Base-by-base conservation (phyloP, 768 basidiomycete genomes). In the Panaeolus cyanescens region DNA sequence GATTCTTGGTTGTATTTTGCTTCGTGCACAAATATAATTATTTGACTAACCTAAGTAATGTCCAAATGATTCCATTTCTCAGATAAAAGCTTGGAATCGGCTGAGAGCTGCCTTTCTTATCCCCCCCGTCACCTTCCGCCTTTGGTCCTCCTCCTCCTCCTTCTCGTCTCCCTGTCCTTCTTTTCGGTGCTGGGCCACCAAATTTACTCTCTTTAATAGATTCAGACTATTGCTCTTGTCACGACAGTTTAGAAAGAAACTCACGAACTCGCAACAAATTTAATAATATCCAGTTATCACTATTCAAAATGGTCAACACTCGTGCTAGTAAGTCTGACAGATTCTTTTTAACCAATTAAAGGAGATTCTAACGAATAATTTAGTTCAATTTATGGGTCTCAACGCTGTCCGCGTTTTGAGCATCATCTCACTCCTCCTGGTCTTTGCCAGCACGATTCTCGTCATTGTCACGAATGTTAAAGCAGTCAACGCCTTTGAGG, bases 341-440 rank as follows among this genome's bases (percentile, higher is more conserved):
- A 15, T 12, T 62, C 61, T 32, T 36, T 37, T 54, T 28, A 9
- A 9, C 4, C 32, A 34, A 19, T 31, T 39, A 31, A 13, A 5
- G 22, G 9, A 53, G n/a, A 37, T 17, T 28, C 4, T 56, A 55
- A n/a, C 39, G 56, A 9, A 56, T 22, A 20, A 53, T 32, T 7
- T 39, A 84, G 83, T 87, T 66, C 69, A 83, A 25, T 95, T 93
- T 79, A 86, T 92, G 68, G 84, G 82, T 50, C 88, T 96, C 69
- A 96, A 96, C 69, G 81, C 71, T 69, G 83, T 92, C 69, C 92
- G 95, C 30, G 75, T 83, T 33, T 74, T 97, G 50, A 93, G 92
- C 75, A 86, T 97, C 67, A 81, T 96, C 56, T 82, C 86, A 7
- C 82, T 96, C 56, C 63, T 91, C 6, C 85, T 96, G 53, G 91